Evolutionary conservation across 2,329 filamentous ascomycete species (phyloP), one percentile per base, ranked within the genome.

Genomic region (Paecilomyces niveus): DNA sequence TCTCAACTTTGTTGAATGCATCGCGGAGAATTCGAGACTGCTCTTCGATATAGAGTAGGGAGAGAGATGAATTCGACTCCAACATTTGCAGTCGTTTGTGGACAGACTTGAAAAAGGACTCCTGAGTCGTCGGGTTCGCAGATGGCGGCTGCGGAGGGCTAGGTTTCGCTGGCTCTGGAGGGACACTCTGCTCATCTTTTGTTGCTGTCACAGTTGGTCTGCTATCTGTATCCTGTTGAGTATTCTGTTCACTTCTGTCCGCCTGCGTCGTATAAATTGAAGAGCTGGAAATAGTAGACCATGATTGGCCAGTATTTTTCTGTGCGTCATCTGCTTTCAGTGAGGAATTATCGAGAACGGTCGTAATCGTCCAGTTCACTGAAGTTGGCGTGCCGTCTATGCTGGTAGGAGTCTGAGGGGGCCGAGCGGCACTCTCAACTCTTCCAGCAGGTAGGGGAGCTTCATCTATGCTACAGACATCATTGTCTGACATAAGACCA

Each of bases 31-130:
- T 91, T 54, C 87, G 88, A 3, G 93, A 97, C 72, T 97, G 94
- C 60, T 96, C 92, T 76, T 97, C 93, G 60, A 99, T 96, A 69
- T 99, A 99, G 68, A 96, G 90, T 8, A 97, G 80, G 0, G 92
- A 96, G 10, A 97, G 81, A 0, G 93, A 96, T 10, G 92, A 91
- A 71, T 97, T 99, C 15, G 90, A 85, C 73, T 99, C 94, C 7
- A 97, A 85, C 66, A 92, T 87, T 63, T 93, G 90, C 3, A 99
- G 82, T 1, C 94, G 89, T 74, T 97, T 97, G 62, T 92, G 91
- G 8, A 97, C 88, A 3, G 92, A 90, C 72, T 97, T 97, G 82
- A 97, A 99, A 75, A 99, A 97, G 1, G 90, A 94, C 71, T 99
- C 94, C 73, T 99, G 94, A 0, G 95, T 94, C 0, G 92, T 92